Evolutionary conservation across 1,284 basidiomycete species (phyloP).

Genomic region (Puccinia horiana): DNA sequence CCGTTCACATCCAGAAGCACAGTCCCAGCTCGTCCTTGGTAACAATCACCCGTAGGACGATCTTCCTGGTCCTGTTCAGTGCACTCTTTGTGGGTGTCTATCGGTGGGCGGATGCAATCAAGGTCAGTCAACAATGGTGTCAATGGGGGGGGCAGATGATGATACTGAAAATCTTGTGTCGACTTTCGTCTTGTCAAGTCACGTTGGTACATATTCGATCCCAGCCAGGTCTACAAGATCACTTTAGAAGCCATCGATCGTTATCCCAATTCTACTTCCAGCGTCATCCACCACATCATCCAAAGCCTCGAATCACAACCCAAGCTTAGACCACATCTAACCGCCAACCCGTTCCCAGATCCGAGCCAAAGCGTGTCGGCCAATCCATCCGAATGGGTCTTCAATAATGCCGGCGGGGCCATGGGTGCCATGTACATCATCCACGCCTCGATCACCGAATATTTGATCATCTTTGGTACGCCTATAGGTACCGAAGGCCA

Average conservation of each 20-base stretch:
- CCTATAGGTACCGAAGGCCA: slow-evolving; percentile 96
- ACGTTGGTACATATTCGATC: slow-evolving; percentile 73
- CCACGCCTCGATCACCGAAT: slow-evolving; percentile 70
- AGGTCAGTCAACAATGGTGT: not conserved
- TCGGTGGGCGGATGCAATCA: slow-evolving; percentile 39
- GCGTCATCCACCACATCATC: slow-evolving; percentile 75
- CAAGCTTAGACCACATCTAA: not conserved
- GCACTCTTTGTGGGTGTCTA: slow-evolving; percentile 25
- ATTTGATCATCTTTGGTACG: slow-evolving; percentile 82
- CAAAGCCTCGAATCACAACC: slow-evolving; percentile 64
- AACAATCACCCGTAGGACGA: not conserved
- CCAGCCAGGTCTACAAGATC: slow-evolving; percentile 68
- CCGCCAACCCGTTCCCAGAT: slow-evolving; percentile 17
- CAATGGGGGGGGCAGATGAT: no score
- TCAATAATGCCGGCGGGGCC: slow-evolving; percentile 96
- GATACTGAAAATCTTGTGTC: not conserved
- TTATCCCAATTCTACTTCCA: slow-evolving; percentile 66
- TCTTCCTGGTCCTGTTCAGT: slow-evolving; percentile 8
- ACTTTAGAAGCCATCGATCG: slow-evolving; percentile 70
- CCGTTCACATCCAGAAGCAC: slow-evolving; percentile 35
- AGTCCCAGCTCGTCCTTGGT: not conserved
- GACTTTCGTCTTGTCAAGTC: slow-evolving; percentile 52
- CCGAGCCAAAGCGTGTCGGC: not conserved
- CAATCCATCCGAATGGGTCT: slow-evolving; percentile 77
- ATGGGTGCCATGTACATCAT: slow-evolving; percentile 98